Conservation (phyloP, 306 rosid genomes). For the Adenanthera pavonina region DNA sequence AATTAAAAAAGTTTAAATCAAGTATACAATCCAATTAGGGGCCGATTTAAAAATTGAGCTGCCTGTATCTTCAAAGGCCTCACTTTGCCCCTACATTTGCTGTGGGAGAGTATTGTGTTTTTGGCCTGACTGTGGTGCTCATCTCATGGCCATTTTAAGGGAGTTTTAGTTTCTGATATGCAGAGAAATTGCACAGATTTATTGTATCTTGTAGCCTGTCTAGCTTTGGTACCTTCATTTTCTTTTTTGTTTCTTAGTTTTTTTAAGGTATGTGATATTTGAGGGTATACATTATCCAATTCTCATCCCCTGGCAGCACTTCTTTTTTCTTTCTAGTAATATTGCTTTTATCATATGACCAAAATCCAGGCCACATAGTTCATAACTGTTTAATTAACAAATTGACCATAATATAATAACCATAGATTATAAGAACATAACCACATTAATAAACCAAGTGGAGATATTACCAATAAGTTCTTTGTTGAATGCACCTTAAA, state of each 20-base stretch:
- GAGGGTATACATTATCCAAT: not conserved
- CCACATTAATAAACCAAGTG: constrained; percentile 9
- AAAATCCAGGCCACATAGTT: constrained; percentile 11
- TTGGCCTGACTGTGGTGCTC: not conserved
- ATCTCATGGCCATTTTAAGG: not conserved
- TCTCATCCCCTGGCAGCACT: not conserved
- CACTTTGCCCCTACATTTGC: not conserved
- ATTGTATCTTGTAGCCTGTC: not conserved
- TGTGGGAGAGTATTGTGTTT: not conserved
- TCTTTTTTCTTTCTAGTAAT: not conserved
- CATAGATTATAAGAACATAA: constrained; percentile 19
- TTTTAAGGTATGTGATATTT: not conserved
- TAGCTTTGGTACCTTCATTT: not conserved
- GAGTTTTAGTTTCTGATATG: not conserved
- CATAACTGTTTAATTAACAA: constrained; percentile 7
- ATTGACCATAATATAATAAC: constrained; percentile 12
- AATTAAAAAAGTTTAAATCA: constrained; percentile 15
- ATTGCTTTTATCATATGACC: not conserved
- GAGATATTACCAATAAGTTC: not conserved
- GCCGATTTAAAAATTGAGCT: not conserved
- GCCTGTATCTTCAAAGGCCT: not conserved
- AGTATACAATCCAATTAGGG: constrained; percentile 16
- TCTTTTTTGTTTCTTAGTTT: not conserved
- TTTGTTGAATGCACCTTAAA: not conserved
- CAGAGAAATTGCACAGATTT: not conserved